Conservation (phyloP, 2,329 filamentous ascomycete species). For the Stenocarpella maydis region DNA sequence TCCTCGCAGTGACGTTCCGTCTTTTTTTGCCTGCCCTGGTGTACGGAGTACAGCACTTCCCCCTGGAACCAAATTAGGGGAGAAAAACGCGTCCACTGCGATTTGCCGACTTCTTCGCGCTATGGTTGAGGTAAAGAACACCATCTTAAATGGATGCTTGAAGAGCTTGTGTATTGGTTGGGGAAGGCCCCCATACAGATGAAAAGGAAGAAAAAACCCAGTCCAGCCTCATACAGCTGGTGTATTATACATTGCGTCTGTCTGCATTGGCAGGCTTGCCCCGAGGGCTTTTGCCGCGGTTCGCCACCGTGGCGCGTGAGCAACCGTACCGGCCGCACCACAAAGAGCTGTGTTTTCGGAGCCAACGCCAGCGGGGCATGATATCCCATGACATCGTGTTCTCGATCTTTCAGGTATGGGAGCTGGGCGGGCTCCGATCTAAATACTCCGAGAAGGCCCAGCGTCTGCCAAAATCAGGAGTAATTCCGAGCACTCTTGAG, state of each 20-base stretch:
- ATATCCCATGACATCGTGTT: background rate
- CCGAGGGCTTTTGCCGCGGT: background rate
- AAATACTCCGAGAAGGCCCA: background rate
- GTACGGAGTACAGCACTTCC: background rate
- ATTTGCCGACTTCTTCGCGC: background rate
- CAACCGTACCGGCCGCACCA: background rate
- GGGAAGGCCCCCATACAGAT: background rate
- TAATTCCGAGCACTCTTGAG: constrained; percentile 62
- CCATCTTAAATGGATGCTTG: too few species aligned
- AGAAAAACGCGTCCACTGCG: constrained; percentile 18
- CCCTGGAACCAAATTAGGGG: constrained; percentile 5
- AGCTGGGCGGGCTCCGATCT: background rate
- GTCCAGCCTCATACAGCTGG: background rate
- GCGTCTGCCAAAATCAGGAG: constrained; percentile 36
- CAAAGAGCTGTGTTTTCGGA: background rate
- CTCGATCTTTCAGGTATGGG: too few species aligned
- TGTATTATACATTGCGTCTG: background rate
- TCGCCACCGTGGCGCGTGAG: background rate
- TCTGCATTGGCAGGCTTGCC: background rate
- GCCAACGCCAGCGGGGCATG: background rate
- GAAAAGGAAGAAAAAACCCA: too few species aligned
- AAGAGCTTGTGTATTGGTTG: background rate
- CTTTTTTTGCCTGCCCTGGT: constrained; percentile 23
- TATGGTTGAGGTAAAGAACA: background rate
- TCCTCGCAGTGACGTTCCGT: constrained; percentile 13